Evolutionary conservation across 2,329 filamentous ascomycete genomes (phyloP).

Genomic region (Monosporascus sp.): DNA sequence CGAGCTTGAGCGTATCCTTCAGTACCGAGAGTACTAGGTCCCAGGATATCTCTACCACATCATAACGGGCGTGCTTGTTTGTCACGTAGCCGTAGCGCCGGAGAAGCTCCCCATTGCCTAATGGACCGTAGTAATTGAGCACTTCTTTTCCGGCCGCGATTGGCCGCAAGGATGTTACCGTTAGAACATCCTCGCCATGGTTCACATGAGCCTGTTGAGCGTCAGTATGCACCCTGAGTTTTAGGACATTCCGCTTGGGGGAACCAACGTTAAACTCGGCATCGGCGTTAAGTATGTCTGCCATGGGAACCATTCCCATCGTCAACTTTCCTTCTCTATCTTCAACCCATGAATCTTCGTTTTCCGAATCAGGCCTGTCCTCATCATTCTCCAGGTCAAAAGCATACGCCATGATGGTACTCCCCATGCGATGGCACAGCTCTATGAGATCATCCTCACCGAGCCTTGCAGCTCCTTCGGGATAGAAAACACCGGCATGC

Average conservation of each 20-base stretch:
- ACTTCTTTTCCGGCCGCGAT: slow-evolving; percentile 72
- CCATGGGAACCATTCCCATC: slow-evolving; percentile 88
- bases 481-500: slow-evolving; percentile 42
- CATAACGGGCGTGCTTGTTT: slow-evolving; percentile 67
- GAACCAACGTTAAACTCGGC: slow-evolving; percentile 72
- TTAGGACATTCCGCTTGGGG: neutral
- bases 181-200: slow-evolving; percentile 50
- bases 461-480: slow-evolving; percentile 25
- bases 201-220: slow-evolving; percentile 46
- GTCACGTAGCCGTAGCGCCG: slow-evolving; percentile 87
- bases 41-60: slow-evolving; percentile 75
- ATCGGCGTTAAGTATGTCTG: slow-evolving; percentile 85
- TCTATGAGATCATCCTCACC: slow-evolving; percentile 41
- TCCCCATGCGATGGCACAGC: slow-evolving; percentile 75
- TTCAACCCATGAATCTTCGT: slow-evolving; percentile 60
- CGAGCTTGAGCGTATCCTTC: slow-evolving; percentile 31
- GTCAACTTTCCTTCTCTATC: slow-evolving; percentile 51
- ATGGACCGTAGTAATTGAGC: slow-evolving; percentile 83
- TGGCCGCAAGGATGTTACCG: slow-evolving; percentile 64
- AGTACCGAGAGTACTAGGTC: slow-evolving; percentile 47
- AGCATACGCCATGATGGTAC: slow-evolving; percentile 86
- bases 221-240: slow-evolving; percentile 2
- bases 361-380: slow-evolving; percentile 48
- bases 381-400: slow-evolving; percentile 66
- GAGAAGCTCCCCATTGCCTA: slow-evolving; percentile 76